Conservation (phyloP, 2,329 filamentous ascomycete species). For the Raffaelea albimanens region DNA sequence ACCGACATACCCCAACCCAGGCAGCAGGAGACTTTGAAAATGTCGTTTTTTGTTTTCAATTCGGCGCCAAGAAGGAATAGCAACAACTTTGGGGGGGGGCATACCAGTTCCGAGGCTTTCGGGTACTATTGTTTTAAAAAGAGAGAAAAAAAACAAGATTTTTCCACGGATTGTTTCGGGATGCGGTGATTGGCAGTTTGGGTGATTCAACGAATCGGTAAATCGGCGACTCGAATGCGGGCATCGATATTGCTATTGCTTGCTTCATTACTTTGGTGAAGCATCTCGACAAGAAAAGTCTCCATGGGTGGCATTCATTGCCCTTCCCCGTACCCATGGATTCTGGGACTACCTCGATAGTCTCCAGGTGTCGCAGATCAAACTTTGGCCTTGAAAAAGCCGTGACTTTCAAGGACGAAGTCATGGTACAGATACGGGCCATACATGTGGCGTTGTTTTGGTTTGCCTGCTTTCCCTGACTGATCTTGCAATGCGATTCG, state of each 20-base stretch:
- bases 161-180: too few species aligned
- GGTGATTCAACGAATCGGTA: too few species aligned
- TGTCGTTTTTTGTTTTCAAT: background rate
- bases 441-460: constrained; percentile 30
- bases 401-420: constrained; percentile 42
- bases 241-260: too few species aligned
- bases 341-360: constrained; percentile 49
- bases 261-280: too few species aligned
- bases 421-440: constrained; percentile 60
- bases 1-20: too few species aligned
- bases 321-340: constrained; percentile 37
- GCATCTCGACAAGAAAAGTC: constrained; percentile 41
- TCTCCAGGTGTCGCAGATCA: constrained; percentile 48
- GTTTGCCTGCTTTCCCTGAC: too few species aligned
- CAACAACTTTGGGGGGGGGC: background rate
- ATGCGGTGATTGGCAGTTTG: too few species aligned
- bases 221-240: too few species aligned
- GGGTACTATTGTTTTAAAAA: background rate
- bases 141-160: too few species aligned
- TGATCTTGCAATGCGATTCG: too few species aligned
- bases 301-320: constrained; percentile 36
- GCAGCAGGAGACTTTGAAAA: too few species aligned
- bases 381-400: constrained; percentile 52
- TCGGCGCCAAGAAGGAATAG: background rate
- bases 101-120: background rate